Percentiles rank a stretch among this genome's conserved stretches.
phyloP scores from a whole-genome alignment of 164 flowering plant genomes.

The Akebia trifoliata region DNA sequence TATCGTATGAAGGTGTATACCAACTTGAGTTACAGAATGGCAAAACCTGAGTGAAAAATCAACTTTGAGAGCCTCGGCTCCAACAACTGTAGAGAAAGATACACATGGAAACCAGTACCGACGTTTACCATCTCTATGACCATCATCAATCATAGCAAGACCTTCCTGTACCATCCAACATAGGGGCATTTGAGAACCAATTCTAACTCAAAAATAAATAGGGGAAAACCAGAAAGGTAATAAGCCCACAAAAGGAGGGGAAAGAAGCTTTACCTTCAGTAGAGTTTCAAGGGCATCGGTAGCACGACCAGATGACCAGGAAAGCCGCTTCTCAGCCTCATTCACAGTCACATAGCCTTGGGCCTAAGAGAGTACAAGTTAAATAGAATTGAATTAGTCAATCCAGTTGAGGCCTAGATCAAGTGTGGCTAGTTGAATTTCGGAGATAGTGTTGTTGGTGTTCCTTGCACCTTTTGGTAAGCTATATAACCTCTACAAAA shows the following conservation, averaged over 20 bases:
- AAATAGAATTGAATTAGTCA: neutral
- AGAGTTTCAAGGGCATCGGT: slow-evolving; percentile 83
- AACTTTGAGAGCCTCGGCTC: slow-evolving; percentile 22
- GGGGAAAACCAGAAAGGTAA: neutral
- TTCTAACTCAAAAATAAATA: neutral
- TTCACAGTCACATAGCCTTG: slow-evolving; percentile 88
- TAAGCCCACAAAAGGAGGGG: neutral
- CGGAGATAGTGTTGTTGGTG: too few relatives aligned
- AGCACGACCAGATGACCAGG: slow-evolving; percentile 89
- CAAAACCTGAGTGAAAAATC: too few relatives aligned
- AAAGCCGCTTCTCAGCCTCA: slow-evolving; percentile 65
- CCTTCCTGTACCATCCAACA: slow-evolving; percentile 72
- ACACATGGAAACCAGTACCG: slow-evolving; percentile 95
- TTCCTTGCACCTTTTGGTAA: too few relatives aligned
- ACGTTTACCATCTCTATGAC: slow-evolving; percentile 76
- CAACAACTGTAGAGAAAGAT: slow-evolving; percentile 42
- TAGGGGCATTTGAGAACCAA: slow-evolving; percentile 1
- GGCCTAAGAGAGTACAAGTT: slow-evolving; percentile 37
- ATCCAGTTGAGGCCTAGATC: too few relatives aligned
- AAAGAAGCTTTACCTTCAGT: slow-evolving; percentile 47
- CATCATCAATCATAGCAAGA: slow-evolving; percentile 96
- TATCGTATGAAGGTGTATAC: too few relatives aligned
- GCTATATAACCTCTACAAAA: too few relatives aligned
- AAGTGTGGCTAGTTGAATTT: too few relatives aligned
- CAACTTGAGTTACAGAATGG: too few relatives aligned